A percentile compares a stretch with the other conserved stretches of the same genome.
These are phyloP conservation scores for Cladophialophora yegresii DNA, from an alignment of 2,329 filamentous ascomycete genomes.

Conservation along the genomic window DNA sequence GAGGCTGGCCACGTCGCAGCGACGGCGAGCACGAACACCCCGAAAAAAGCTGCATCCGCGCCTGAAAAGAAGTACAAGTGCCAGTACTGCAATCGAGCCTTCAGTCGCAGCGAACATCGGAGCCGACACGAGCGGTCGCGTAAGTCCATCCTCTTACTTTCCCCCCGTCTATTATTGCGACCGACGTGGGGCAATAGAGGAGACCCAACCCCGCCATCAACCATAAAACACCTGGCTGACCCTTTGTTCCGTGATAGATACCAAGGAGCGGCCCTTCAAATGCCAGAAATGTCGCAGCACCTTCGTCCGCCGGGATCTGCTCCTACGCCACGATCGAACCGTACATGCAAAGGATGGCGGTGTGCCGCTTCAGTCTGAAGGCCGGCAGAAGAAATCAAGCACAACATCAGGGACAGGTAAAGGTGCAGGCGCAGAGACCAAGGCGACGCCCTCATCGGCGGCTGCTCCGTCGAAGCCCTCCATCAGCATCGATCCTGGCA, in stretches of 20 bases:
- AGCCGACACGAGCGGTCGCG: conserved; percentile 96
- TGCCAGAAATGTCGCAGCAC: conserved; percentile 98
- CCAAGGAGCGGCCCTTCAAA: conserved; percentile 98
- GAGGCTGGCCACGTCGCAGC: conserved; percentile 37
- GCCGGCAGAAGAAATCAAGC: conserved; percentile 47
- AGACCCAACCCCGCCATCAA: conserved; percentile 30
- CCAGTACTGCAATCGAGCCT: conserved; percentile 96
- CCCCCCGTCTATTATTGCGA: conserved; percentile 30
- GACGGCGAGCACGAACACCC: conserved; percentile 58
- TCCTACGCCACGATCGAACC: conserved; percentile 95
- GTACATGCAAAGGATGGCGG: conserved; percentile 98
- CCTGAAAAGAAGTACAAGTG: conserved; percentile 99
- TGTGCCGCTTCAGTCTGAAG: conserved; percentile 40
- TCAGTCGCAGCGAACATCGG: conserved; percentile 94
- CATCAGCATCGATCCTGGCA: conserved; percentile 78
- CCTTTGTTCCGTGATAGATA: conserved; percentile 62
- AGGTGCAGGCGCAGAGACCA: conserved; percentile 57
- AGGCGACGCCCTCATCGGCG: conserved; percentile 57
- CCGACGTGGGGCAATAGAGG: conserved; percentile 34
- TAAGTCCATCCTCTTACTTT: conserved; percentile 57
- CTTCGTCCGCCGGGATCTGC: conserved; percentile 93
- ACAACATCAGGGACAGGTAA: conserved; percentile 8
- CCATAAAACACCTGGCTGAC: conserved; percentile 21
- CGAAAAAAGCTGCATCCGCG: conserved; percentile 73
- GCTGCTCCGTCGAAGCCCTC: conserved; percentile 68